Evolutionary conservation across 768 basidiomycete species (phyloP), one percentile per base, ranked within the genome.

Genomic region (Crepidotus variabilis): DNA sequence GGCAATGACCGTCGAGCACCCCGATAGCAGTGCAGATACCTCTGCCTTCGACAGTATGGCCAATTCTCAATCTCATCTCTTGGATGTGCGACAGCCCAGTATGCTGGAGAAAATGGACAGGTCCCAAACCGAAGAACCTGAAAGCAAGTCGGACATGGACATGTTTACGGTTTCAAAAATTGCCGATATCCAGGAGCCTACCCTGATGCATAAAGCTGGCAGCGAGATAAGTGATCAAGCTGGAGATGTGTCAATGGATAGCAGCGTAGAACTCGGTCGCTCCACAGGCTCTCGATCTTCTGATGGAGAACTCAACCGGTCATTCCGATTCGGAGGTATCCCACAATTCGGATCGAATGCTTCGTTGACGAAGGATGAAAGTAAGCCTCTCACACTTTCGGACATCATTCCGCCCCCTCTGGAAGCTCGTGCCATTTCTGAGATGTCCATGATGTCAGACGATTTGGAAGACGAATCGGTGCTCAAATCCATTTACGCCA

Each of bases 291-390:
- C 78, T 21, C 76, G 71, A 18, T 76, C 78, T 1, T 87, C 87
- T 0, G 76, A 87, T 57, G 90, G 89, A 0, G 76, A 85, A 59
- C 78, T 92, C 47, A 85, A 91, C 59, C 78, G 72, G 7, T 80
- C 83, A 20, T 92, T 92, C 79, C 87, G 78, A 64, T 92, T 91
- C 57, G 89, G 90, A 22, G 88, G 88, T 21, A 62, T 73, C 9
- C 73, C 73, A 4, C 62, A 65, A 47, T 58, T 55, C 18, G 56
- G 61, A 47, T 57, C 67, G 4, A 65, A 70, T 0, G 59, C 64
- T 8, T 48, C 65, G 10, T 24, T 57, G n/a, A 49, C 61, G 20
- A 62, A 64, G 21, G 61, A 61, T 24, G 55, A 57, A 16, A 60
- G 64, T 54, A 67, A 72, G 50, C 77, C 76, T 0, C 64, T 87